Percentiles rank a stretch among this genome's conserved stretches.
Conservation (phyloP, 768 basidiomycete genomes). For the Pisolithus microcarpus region DNA sequence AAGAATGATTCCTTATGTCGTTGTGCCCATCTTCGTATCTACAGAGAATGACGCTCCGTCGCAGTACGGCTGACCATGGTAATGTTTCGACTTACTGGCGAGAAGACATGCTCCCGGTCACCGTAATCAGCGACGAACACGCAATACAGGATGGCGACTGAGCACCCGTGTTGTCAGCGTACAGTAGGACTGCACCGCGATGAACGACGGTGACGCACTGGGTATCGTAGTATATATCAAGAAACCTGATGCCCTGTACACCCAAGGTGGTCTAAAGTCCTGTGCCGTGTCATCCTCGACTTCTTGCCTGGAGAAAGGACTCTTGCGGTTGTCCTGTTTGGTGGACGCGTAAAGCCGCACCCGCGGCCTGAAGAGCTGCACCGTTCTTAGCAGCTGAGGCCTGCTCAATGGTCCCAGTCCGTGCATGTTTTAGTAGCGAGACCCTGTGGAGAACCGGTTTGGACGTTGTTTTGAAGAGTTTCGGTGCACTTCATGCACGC, state of each 20-base stretch:
- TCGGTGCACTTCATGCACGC: no score
- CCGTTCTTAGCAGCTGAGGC: background rate
- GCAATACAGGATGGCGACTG: conserved; percentile 50
- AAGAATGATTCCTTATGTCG: conserved; percentile 46
- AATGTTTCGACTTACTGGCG: conserved; percentile 40
- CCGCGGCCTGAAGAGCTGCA: background rate
- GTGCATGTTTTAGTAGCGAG: background rate
- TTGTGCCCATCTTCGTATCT: conserved; percentile 56
- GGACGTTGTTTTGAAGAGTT: no score
- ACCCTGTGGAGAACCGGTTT: no score
- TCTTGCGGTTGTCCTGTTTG: background rate
- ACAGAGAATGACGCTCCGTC: background rate
- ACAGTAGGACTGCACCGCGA: background rate
- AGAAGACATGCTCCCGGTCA: conserved; percentile 65
- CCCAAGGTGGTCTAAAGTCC: conserved; percentile 58
- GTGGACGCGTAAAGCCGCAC: background rate
- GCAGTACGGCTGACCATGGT: background rate
- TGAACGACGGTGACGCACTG: conserved; percentile 28
- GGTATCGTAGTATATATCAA: conserved; percentile 52
- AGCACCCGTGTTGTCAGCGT: background rate
- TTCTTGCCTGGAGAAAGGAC: background rate
- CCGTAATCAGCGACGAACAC: conserved; percentile 63
- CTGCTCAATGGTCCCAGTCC: background rate
- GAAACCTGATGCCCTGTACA: conserved; percentile 45
- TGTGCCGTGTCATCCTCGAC: conserved; percentile 12